These are phyloP conservation scores for Hysterangium stoloniferum DNA, from an alignment of 768 basidiomycete genomes.

Conservation along the genomic window DNA sequence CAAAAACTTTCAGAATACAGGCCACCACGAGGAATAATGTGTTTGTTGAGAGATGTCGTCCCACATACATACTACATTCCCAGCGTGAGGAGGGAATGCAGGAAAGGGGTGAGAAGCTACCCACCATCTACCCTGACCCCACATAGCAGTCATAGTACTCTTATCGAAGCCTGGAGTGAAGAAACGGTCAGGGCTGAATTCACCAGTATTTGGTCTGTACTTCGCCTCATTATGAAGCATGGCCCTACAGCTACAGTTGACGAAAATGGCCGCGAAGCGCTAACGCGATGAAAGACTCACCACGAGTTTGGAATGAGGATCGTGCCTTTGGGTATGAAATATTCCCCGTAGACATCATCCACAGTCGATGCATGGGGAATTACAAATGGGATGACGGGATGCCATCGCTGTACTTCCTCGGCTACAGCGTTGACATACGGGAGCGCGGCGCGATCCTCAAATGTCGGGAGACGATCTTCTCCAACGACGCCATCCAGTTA, in stretches of 20 bases:
- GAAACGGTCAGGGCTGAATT: constrained; percentile 28
- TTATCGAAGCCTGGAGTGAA: constrained; percentile 11
- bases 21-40: constrained; percentile 10
- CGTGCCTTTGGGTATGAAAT: not conserved
- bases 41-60: constrained; percentile 10
- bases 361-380: not conserved
- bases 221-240: constrained; percentile 24
- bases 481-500: constrained; percentile 15
- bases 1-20: constrained; percentile 11
- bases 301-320: not conserved
- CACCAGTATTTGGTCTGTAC: constrained; percentile 24
- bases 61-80: constrained; percentile 13
- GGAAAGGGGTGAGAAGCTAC: not conserved
- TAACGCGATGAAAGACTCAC: not conserved
- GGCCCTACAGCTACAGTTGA: not conserved
- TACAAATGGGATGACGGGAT: not conserved
- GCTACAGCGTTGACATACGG: constrained; percentile 12
- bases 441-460: constrained; percentile 5
- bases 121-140: constrained; percentile 6
- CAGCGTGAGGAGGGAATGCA: not conserved
- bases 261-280: too few relatives aligned
- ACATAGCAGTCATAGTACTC: constrained; percentile 7
- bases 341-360: constrained; percentile 19
- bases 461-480: constrained; percentile 12
- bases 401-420: constrained; percentile 11